These are phyloP conservation scores for Aspergillus leporis DNA, from an alignment of 495 filamentous ascomycete species.

Conservation along the genomic window DNA sequence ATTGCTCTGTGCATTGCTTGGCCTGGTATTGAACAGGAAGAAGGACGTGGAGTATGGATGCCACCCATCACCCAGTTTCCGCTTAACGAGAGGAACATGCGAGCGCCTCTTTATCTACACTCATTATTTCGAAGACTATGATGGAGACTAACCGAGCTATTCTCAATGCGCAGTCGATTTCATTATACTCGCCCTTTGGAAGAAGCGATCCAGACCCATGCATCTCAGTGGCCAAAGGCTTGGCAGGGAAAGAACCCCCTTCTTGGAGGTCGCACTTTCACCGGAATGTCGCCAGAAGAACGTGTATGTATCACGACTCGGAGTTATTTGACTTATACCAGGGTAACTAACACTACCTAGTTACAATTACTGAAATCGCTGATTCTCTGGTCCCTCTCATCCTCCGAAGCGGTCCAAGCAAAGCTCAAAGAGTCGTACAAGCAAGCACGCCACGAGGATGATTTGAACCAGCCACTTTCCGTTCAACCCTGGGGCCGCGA, in stretches of 20 bases:
- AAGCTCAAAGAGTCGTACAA: conserved; percentile 90
- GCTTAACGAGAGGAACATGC: neutral
- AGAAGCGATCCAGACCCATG: conserved; percentile 85
- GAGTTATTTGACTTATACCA: neutral
- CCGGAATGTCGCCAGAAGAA: conserved; percentile 74
- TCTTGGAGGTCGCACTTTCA: conserved; percentile 73
- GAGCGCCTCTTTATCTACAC: neutral
- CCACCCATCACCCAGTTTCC: conserved; percentile 25
- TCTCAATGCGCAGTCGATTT: conserved; percentile 31
- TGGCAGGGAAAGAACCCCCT: conserved; percentile 89
- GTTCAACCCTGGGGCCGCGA: conserved; percentile 95
- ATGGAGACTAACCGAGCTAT: conserved; percentile 9
- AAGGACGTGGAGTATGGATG: conserved; percentile 92
- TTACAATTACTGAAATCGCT: conserved; percentile 79
- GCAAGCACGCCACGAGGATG: conserved; percentile 82
- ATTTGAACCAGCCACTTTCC: conserved; percentile 88
- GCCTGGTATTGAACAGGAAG: conserved; percentile 90
- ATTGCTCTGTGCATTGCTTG: conserved; percentile 84
- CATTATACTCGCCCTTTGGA: conserved; percentile 93
- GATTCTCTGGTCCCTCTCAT: conserved; percentile 85
- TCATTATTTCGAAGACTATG: neutral
- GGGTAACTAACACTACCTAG: conserved; percentile 48
- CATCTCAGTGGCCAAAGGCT: conserved; percentile 81
- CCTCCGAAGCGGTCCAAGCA: conserved; percentile 77
- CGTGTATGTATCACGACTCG: conserved; percentile 60